These are phyloP conservation scores for Penicillium canescens DNA, from an alignment of 495 filamentous ascomycete species.

Conservation along the genomic window DNA sequence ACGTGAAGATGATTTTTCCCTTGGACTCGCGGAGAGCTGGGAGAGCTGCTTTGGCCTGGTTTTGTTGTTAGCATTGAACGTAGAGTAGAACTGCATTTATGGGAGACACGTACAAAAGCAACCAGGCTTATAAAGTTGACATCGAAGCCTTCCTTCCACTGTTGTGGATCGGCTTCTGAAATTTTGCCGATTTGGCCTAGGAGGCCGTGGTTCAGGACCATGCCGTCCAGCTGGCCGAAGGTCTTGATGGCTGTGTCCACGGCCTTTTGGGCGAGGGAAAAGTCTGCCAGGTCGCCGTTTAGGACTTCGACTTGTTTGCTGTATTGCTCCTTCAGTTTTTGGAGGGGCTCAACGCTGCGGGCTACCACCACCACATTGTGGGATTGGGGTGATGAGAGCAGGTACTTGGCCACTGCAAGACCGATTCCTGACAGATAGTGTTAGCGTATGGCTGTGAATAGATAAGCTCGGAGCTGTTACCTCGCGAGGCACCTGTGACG, in stretches of 20 bases:
- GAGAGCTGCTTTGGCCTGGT: constrained; percentile 71
- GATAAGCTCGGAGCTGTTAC: constrained; percentile 28
- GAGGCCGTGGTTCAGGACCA: constrained; percentile 87
- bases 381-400: constrained; percentile 58
- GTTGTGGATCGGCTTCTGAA: constrained; percentile 59
- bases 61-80: constrained; percentile 11
- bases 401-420: constrained; percentile 69
- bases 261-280: constrained; percentile 58
- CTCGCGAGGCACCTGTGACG: constrained; percentile 63
- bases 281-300: constrained; percentile 73
- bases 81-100: neutral
- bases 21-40: constrained; percentile 67
- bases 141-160: constrained; percentile 78
- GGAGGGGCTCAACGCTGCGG: constrained; percentile 64
- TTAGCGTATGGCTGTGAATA: neutral
- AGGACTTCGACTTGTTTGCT: constrained; percentile 67
- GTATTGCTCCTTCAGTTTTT: constrained; percentile 64
- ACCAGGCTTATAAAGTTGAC: constrained; percentile 82
- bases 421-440: constrained; percentile 66
- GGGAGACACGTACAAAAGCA: constrained; percentile 63
- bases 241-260: constrained; percentile 61
- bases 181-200: constrained; percentile 77
- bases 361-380: constrained; percentile 79
- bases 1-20: constrained; percentile 72
- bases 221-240: constrained; percentile 74